These are phyloP conservation scores for Stephania yunnanensis DNA, from an alignment of 164 flowering plant species.

Conservation along the genomic window DNA sequence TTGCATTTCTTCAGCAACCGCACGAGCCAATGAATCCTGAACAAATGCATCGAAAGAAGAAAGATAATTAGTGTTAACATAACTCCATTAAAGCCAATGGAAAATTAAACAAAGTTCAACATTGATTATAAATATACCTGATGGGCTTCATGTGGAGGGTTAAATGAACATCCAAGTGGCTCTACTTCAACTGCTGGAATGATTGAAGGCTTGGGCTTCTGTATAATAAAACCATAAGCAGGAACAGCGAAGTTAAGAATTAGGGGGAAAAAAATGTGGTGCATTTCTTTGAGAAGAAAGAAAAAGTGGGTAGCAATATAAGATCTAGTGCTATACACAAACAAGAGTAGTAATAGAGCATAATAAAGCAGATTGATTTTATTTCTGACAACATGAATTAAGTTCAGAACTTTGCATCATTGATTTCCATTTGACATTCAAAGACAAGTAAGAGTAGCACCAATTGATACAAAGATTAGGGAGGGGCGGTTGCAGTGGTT, in stretches of 20 bases:
- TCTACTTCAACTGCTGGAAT: conserved; percentile 97
- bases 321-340: not conserved
- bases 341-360: not conserved
- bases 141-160: conserved; percentile 79
- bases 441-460: too few species aligned
- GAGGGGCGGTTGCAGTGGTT: too few species aligned
- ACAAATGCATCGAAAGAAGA: not conserved
- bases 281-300: not conserved
- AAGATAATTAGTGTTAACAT: not conserved
- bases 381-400: not conserved
- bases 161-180: conserved; percentile 86
- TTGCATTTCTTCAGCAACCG: conserved; percentile 97
- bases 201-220: conserved; percentile 49
- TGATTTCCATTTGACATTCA: too few species aligned
- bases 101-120: too few species aligned
- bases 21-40: conserved; percentile 84
- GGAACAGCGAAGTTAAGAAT: not conserved
- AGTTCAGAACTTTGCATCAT: not conserved
- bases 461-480: too few species aligned
- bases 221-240: conserved; percentile 13
- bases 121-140: conserved; percentile 44
- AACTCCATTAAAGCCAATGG: not conserved
- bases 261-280: not conserved
- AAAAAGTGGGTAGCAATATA: not conserved
- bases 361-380: not conserved